These are phyloP conservation scores for Citrullus colocynthis DNA, from an alignment of 306 rosid species.

Conservation along the genomic window DNA sequence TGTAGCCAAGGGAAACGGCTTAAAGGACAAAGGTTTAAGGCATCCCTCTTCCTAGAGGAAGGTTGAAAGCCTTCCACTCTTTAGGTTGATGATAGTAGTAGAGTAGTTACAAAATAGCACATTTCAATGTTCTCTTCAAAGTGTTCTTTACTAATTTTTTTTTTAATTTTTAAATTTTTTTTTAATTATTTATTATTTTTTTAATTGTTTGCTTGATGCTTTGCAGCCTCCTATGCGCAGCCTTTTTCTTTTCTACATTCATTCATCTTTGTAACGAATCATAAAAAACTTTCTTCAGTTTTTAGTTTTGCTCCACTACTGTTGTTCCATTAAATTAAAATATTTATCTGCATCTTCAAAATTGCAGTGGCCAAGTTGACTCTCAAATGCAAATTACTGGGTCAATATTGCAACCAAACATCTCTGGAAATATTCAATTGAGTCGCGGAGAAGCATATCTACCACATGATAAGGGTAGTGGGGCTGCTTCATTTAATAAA, in stretches of 20 bases:
- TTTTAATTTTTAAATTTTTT: not conserved
- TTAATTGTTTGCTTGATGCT: not conserved
- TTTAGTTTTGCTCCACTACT: not conserved
- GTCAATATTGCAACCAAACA: slow-evolving; percentile 78
- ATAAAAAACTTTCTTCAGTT: not conserved
- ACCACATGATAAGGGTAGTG: slow-evolving; percentile 85
- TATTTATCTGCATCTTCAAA: not conserved
- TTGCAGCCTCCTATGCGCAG: not conserved
- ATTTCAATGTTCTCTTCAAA: not conserved
- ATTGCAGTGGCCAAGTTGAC: slow-evolving; percentile 86
- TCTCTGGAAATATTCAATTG: slow-evolving; percentile 73
- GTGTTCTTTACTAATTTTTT: not conserved
- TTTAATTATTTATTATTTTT: not conserved
- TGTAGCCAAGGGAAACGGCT: too few species aligned
- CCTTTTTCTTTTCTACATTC: not conserved
- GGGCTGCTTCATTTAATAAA: slow-evolving; percentile 49
- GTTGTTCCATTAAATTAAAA: not conserved
- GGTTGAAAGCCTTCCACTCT: too few species aligned
- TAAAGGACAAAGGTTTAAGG: too few species aligned
- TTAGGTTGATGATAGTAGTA: too few species aligned
- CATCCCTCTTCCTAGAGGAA: too few species aligned
- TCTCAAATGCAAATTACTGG: slow-evolving; percentile 91
- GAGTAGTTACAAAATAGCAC: too few species aligned
- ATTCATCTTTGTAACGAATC: not conserved
- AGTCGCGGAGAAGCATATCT: slow-evolving; percentile 96